Evolutionary conservation across 2,329 filamentous ascomycete genomes (phyloP), one percentile per base, ranked within the genome.

Genomic region (Septoria linicola): DNA sequence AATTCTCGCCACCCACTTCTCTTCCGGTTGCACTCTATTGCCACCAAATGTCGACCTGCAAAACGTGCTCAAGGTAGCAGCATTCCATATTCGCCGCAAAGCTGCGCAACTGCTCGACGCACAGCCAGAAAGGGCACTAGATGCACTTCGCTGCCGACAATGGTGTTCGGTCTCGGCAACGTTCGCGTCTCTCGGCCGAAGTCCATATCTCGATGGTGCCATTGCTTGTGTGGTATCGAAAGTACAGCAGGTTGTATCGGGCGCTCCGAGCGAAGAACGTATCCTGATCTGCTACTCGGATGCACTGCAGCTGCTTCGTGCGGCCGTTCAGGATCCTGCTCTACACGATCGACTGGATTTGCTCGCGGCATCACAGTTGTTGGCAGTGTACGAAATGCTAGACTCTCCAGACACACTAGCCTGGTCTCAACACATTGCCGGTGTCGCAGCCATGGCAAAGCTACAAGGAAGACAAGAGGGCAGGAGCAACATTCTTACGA

Each of bases 361-460:
- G 49, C 31, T 55, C n/a, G 49, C 53, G 5, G 49, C 53, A 10
- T 53, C 53, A 4, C 53, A 49, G 20, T 19, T 55, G 13, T 23
- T 55, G 8, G 53, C 53, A 1, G 42, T 55, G 8, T 55, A 55
- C 14, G 52, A 55, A 13, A 55, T 55, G 52, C 39, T 55, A 25
- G 52, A 52, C 35, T 55, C 43, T 11, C 49, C 49, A 3, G 36
- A 42, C 21, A 41, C 42, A 7, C 34, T 20, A 4, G 41, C 39
- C 13, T 55, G 53, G 53, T 14, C 39, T 11, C 44, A 48, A 20
- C 53, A 56, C 34, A 48, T 53, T 7, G 50, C 53, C 14, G 53
- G 49, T 20, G 53, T 51, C 11, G 49, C 50, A 4, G 53, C 49
- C 19, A 53, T 56, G 50, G 50, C 50, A 8, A 50, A 51, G 30